phyloP scores from a whole-genome alignment of 2,329 filamentous ascomycete species.

The Apiospora hydei region DNA sequence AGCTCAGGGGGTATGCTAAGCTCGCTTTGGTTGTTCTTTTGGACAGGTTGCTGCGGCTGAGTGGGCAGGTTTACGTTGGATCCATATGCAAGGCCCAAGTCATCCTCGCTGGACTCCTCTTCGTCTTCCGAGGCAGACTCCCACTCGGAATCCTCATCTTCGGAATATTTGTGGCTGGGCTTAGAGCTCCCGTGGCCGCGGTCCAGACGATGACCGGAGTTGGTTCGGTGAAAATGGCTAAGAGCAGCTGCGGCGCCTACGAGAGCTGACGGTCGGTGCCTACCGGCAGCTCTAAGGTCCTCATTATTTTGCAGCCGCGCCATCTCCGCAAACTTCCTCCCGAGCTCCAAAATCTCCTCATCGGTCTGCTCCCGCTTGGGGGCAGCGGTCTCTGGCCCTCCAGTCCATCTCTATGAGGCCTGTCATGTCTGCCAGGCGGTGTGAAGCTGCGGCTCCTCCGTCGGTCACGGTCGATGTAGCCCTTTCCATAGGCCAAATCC shows the following conservation, averaged over 20 bases:
- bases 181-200: slow-evolving; percentile 52
- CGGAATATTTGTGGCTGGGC: slow-evolving; percentile 45
- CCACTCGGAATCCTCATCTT: slow-evolving; percentile 59
- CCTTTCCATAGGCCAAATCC: slow-evolving; percentile 72
- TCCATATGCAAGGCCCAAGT: slow-evolving; percentile 54
- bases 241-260: slow-evolving; percentile 50
- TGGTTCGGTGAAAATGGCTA: slow-evolving; percentile 50
- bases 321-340: slow-evolving; percentile 60
- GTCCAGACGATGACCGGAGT: slow-evolving; percentile 43
- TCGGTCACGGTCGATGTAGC: slow-evolving; percentile 55
- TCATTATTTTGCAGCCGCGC: slow-evolving; percentile 58
- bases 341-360: slow-evolving; percentile 64
- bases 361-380: slow-evolving; percentile 53
- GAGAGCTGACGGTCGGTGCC: slow-evolving; percentile 46
- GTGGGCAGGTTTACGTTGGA: slow-evolving; percentile 38
- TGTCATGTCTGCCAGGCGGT: slow-evolving; percentile 33
- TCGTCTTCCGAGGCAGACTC: slow-evolving; percentile 62
- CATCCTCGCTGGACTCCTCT: slow-evolving; percentile 48
- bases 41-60: slow-evolving; percentile 16
- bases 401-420: slow-evolving; percentile 28
- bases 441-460: slow-evolving; percentile 44
- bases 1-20: slow-evolving; percentile 33
- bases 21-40: slow-evolving; percentile 27
- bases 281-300: slow-evolving; percentile 54
- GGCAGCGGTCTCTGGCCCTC: slow-evolving; percentile 34